These are phyloP conservation scores for Populus davidiana DNA, from an alignment of 345 rosid species.

Conservation along the genomic window DNA sequence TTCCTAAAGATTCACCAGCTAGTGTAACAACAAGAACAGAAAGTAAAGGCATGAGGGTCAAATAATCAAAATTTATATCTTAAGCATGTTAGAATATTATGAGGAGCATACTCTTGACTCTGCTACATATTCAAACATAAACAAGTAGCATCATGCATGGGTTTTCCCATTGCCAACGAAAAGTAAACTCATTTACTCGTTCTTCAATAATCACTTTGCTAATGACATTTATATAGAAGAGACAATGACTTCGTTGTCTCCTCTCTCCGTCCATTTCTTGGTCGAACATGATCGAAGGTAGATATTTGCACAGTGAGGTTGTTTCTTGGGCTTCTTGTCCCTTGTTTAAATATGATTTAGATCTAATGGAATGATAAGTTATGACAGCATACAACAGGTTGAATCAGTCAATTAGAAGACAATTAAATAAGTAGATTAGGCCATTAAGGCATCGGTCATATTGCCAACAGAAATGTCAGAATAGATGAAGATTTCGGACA, in stretches of 20 bases:
- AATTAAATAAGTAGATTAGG: not conserved
- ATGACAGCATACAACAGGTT: not conserved
- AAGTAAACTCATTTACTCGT: not conserved
- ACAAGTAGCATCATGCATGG: not conserved
- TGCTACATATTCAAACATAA: not conserved
- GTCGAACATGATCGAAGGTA: not conserved
- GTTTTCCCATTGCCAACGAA: not conserved
- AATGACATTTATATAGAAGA: not conserved
- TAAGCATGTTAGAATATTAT: not conserved
- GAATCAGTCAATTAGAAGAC: not conserved
- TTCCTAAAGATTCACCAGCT: conserved; percentile 14
- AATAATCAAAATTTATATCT: not conserved
- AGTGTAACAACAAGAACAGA: conserved; percentile 11
- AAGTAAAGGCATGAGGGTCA: not conserved
- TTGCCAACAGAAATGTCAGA: too few species aligned
- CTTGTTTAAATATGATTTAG: not conserved
- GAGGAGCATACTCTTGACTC: conserved; percentile 4
- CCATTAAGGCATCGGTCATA: not conserved
- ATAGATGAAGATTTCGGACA: too few species aligned
- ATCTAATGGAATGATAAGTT: too few species aligned
- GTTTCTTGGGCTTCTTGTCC: not conserved
- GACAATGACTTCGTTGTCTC: not conserved
- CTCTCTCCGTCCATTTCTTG: not conserved
- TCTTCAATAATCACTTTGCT: not conserved
- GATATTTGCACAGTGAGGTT: not conserved